Conservation (phyloP, 2,329 filamentous ascomycete genomes). For the Westerdykella sp. region DNA sequence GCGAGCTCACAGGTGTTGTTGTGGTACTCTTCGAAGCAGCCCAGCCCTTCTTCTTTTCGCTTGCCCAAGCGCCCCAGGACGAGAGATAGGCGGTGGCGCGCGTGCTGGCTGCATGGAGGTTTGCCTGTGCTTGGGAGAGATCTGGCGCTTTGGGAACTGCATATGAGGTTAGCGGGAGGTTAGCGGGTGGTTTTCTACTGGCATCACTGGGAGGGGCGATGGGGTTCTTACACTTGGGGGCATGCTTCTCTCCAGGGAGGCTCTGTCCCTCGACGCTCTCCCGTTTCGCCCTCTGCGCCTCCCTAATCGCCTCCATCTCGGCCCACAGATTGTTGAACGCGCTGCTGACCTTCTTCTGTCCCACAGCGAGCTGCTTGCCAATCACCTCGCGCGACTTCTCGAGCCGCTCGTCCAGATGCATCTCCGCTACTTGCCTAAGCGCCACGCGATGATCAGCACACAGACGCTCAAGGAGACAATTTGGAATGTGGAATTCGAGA, state of each 20-base stretch:
- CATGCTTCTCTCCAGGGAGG: constrained; percentile 1
- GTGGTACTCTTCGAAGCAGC: constrained; percentile 10
- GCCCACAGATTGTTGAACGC: constrained; percentile 85
- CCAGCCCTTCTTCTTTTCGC: constrained; percentile 60
- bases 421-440: constrained; percentile 70
- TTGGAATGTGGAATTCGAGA: constrained; percentile 25
- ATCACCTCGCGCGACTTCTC: constrained; percentile 76
- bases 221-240: neutral
- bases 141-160: constrained; percentile 40
- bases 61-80: constrained; percentile 60
- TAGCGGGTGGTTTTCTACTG: too few species aligned
- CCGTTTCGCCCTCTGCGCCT: constrained; percentile 60
- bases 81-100: constrained; percentile 57
- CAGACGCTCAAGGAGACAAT: constrained; percentile 22
- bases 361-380: constrained; percentile 81
- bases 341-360: constrained; percentile 78
- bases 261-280: constrained; percentile 18
- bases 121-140: constrained; percentile 50
- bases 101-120: constrained; percentile 48
- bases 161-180: neutral
- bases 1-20: constrained; percentile 17
- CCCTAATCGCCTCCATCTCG: constrained; percentile 77
- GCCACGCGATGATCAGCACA: constrained; percentile 35
- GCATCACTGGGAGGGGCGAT: neutral
- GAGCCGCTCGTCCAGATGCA: constrained; percentile 88